Base-by-base conservation (phyloP, 257 asterid species). In the Coffea canephora region DNA sequence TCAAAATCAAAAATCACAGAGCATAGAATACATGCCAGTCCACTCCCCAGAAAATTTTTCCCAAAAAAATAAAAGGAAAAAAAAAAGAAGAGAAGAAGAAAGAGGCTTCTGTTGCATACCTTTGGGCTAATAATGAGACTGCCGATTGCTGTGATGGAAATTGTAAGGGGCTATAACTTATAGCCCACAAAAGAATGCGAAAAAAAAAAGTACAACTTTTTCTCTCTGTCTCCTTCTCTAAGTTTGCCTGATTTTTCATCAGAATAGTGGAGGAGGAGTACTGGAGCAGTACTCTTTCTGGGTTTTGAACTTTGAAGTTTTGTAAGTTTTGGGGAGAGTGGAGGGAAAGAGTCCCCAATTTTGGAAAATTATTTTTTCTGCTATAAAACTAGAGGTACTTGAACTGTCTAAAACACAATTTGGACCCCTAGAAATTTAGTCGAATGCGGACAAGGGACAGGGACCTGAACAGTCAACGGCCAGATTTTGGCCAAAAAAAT, bases 281-380 rank as follows among this genome's bases (percentile, higher is more conserved):
- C 18, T 13, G 15, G 16, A 13, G 3, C 4, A 52, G 57, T 6
- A 31, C 23, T 27, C 16, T 5, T 11, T 16, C 0, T 3, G 41
- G 2, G 15, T 8, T 36, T 7, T 19, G 34, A 18, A 1, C 54
- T 9, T 19, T 21, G 34, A 18, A 1, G 69, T 9, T 19, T 21
- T 74, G 45, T 6, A 21, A 39, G 55, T 39, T 75, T 41, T 41
- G 70, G 55, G 9, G 78, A 36, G 46, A 41, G 78, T 75, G 78
- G 78, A 59, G 78, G 78, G 78, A 55, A 75, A 75, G 39, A 12
- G 18, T 52, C 21, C 36, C 11, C 5, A 52, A 69, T 15, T 52
- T 57, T 9, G 69, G 54, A 2, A 39, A 74, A 54, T 18, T 54
- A 8, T 34, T 50, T 25, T 0, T 13, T 34, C 11, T 68, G n/a